Conservation (phyloP, 768 basidiomycete genomes). For the Boletus sensibilis region DNA sequence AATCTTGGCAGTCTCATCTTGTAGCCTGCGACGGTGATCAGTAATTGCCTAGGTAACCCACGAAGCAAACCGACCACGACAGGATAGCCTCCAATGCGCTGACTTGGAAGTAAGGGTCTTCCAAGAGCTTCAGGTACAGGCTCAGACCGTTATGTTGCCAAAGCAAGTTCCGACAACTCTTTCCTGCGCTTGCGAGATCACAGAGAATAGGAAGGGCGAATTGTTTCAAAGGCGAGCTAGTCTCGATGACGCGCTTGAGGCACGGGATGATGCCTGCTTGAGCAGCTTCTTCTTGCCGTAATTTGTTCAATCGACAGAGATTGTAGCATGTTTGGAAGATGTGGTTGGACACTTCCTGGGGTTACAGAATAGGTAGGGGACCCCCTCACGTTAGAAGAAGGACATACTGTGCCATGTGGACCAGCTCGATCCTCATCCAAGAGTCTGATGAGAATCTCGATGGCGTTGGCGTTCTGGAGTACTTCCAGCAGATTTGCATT, state of each 20-base stretch:
- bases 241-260: conserved; percentile 84
- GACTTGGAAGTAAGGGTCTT: conserved; percentile 90
- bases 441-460: conserved; percentile 85
- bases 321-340: conserved; percentile 98
- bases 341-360: conserved; percentile 93
- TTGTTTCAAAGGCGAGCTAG: conserved; percentile 90
- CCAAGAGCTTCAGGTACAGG: conserved; percentile 74
- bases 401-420: conserved; percentile 73
- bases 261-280: conserved; percentile 93
- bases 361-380: background rate
- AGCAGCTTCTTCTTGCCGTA: conserved; percentile 94
- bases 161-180: conserved; percentile 82
- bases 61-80: conserved; percentile 62
- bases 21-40: conserved; percentile 58
- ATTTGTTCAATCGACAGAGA: conserved; percentile 91
- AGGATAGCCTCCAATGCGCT: conserved; percentile 87
- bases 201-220: conserved; percentile 97
- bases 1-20: conserved; percentile 92
- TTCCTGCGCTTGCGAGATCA: conserved; percentile 93
- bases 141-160: conserved; percentile 93
- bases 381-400: background rate
- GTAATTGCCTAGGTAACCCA: background rate
- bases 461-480: conserved; percentile 92
- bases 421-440: conserved; percentile 80
- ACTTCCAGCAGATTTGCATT: conserved; percentile 87